Evolutionary conservation across 2,329 filamentous ascomycete species (phyloP), one percentile per base, ranked within the genome.

Genomic region (Zopfia rhizophila): DNA sequence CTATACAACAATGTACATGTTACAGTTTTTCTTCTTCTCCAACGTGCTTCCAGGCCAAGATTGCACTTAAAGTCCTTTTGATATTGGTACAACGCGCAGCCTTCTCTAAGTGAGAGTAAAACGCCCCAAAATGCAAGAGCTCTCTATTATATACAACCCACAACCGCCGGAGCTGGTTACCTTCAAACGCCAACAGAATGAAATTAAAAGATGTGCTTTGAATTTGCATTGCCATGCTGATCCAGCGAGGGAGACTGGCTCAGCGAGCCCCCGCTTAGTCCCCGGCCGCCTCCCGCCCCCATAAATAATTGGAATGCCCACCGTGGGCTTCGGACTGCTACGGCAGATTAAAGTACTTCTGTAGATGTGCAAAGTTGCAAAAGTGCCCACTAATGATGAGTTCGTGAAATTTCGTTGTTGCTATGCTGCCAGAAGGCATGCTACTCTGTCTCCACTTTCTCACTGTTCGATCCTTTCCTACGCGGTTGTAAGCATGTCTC

Each of bases 91-190:
- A 58, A 45, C 25, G 37, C 47, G 39, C 47, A 33, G 31, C 25
- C 40, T 22, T 42, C 42, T 47, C 10, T 16, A 23, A 14, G 27
- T 8, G 42, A 27, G 42, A 54, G 48, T 52, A 53, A 30, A 56
- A 68, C 58, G 64, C 61, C 58, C 37, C 55, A 38, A 42, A 33
- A 70, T 69, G 64, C 65, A 61, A 62, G 42, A 60, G 41, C 28
- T 39, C 50, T 59, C 65, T 64, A 64, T 51, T 67, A 62, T 68
- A 63, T 69, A 65, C 58, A 65, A 48, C 23, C 51, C 45, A 32
- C 48, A 41, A 48, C 29, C 45, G 18, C 42, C 38, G 39, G 43
- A 45, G 14, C 22, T 39, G 27, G 31, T 13, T 22, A 16, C 38
- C 14, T 55, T 16, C 14, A 45, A 56, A 60, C 59, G 58, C 59